Conservation (phyloP, 768 basidiomycete genomes). For the Lactarius hengduanensis region DNA sequence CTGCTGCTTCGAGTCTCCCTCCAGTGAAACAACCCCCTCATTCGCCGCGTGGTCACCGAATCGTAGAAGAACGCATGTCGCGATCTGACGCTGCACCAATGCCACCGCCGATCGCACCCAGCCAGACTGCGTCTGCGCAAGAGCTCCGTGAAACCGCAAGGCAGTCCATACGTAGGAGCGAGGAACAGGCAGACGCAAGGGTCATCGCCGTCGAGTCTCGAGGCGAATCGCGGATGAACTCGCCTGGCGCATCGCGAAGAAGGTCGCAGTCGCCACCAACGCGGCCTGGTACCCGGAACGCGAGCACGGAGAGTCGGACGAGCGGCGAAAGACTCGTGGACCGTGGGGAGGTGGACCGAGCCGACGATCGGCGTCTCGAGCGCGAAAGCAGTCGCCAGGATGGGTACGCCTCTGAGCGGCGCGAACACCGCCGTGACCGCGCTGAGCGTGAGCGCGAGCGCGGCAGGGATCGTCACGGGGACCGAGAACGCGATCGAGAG, state of each 20-base stretch:
- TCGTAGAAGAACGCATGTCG: conserved; percentile 41
- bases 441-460: conserved; percentile 38
- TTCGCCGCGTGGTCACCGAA: conserved; percentile 41
- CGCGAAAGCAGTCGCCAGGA: conserved; percentile 49
- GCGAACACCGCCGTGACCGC: conserved; percentile 41
- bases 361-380: conserved; percentile 55
- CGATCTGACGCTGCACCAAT: conserved; percentile 50
- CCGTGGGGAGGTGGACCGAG: conserved; percentile 46
- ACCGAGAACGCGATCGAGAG: conserved; percentile 31
- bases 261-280: conserved; percentile 67
- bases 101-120: conserved; percentile 77
- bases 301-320: conserved; percentile 68
- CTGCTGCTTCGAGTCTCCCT: conserved; percentile 20
- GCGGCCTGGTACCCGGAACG: conserved; percentile 65
- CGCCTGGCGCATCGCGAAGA: conserved; percentile 54
- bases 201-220: conserved; percentile 26
- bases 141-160: conserved; percentile 80
- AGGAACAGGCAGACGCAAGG: conserved; percentile 41
- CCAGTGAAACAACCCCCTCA: conserved; percentile 39
- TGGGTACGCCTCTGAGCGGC: conserved; percentile 33
- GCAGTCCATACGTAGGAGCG: conserved; percentile 43
- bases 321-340: conserved; percentile 65
- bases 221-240: conserved; percentile 47
- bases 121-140: conserved; percentile 75
- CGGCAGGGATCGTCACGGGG: conserved; percentile 33